Base-by-base conservation (phyloP, 2,329 filamentous ascomycete species). In the Dactylellina sp. region DNA sequence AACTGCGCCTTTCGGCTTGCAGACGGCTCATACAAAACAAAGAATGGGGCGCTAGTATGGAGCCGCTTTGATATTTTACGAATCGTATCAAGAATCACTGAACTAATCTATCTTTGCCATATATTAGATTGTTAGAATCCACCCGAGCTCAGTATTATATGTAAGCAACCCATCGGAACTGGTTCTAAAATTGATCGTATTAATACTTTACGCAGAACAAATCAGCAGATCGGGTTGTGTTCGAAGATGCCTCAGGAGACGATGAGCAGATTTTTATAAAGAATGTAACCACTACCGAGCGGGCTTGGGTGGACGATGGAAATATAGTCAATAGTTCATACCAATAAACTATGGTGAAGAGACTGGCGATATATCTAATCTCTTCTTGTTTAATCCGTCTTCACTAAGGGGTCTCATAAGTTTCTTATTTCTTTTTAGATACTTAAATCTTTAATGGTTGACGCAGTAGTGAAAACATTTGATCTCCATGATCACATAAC, bases 171-270 rank as follows among this genome's bases (percentile, higher is more conserved):
- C 89, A 1, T 9, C 24, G n/a, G n/a, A n/a, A n/a, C n/a, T n/a
- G n/a, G n/a, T n/a, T n/a, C n/a, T n/a, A n/a, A n/a, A n/a, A n/a
- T n/a, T n/a, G 12, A n/a, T 2, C 7, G 14, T 2, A 6, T 25
- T 20, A 14, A 52, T 32, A 18, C 28, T 35, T 39, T 4, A 40
- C n/a, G n/a, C 97, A 98, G 84, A 96, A 96, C 81, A 89, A 93
- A 64, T 97, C 96, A 83, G 92, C 92, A 7, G 92, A 97, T 76
- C 98, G 93, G 92, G 92, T 98, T 3, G 86, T 98, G 22, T 98
- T 97, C 79, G 91, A 96, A 78, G 94, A 97, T 82, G 88, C 96
- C 25, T 87, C 96, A 85, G 91, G 97, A 82, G 95, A 91, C 1
- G 88, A 89, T 4, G 88, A 87, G 75, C 97, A 97, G 84, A 92